Percentiles rank a stretch among this genome's conserved stretches.
These are phyloP conservation scores for Eucalyptus victrix DNA, from an alignment of 345 rosid species.

Conservation along the genomic window DNA sequence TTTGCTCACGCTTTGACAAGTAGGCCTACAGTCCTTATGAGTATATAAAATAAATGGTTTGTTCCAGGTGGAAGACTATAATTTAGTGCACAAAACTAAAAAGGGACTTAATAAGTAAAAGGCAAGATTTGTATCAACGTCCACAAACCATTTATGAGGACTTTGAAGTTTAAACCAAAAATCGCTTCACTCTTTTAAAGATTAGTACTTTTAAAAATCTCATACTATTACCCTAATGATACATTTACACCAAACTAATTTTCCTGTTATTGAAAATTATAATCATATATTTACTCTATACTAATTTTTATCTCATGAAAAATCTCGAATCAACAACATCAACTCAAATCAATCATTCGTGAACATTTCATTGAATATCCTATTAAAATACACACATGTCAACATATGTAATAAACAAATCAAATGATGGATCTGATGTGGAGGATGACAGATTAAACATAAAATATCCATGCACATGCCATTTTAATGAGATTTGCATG, in stretches of 20 bases:
- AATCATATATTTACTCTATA: accelerated
- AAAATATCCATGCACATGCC: neutral
- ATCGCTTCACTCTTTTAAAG: neutral
- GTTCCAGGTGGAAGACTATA: neutral
- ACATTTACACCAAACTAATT: no score
- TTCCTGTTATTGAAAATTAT: accelerated
- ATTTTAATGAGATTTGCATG: neutral
- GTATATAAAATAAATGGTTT: neutral
- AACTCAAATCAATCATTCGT: accelerated
- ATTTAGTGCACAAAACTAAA: neutral
- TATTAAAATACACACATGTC: neutral
- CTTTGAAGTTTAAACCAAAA: neutral
- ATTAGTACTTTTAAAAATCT: neutral
- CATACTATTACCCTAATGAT: neutral
- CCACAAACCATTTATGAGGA: neutral
- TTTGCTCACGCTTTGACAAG: neutral
- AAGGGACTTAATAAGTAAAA: neutral
- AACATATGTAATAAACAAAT: no score
- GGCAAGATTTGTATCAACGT: neutral
- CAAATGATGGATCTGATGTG: accelerated
- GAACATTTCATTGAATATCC: neutral
- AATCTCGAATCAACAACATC: accelerated
- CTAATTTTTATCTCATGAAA: neutral
- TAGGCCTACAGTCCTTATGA: neutral
- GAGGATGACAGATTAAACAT: accelerated